Base-by-base conservation (phyloP, 805 yeast species). In the Metschnikowia cubensis region DNA sequence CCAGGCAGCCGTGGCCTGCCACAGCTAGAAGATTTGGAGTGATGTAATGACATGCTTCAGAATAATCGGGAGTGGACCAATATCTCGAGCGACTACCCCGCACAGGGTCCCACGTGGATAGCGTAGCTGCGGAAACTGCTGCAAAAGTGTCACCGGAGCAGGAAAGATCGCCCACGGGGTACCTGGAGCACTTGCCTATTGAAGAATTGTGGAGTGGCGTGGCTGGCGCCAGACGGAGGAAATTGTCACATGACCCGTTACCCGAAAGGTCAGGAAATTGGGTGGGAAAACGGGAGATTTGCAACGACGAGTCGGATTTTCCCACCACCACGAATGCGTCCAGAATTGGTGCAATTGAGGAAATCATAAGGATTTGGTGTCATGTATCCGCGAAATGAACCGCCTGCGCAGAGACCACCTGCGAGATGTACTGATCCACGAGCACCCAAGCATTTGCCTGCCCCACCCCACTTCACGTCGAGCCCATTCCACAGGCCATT, bases 141-240 rank as follows among this genome's bases (percentile, higher is more conserved):
- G 54, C 56, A 25, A 51, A 42, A 8, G 14, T 25, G 17, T 35
- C 45, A 10, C 42, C 53, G 14, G 29, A 14, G 21, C 34, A 40
- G 3, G 52, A 54, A 17, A 57, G 22, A 10, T 42, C 57, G 20
- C 49, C 36, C 35, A 57, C 55, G 7, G 59, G 53, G 35, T 35
- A 34, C 18, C 49, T 51, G n/a, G 59, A 50, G 44, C 58, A 54
- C 25, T 57, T 57, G n/a, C 60, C 60, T 13, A 57, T 25, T 35
- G 31, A 15, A 10, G 35, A 31, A 14, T 15, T 40, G 37, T 42
- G 45, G n/a, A 35, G 46, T 11, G 46, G 34, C 33, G 25, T 36
- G 15, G 31, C 39, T 35, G 41, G 46, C 3, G 22, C 22, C 13
- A 33, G 18, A n/a, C 14, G 18, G 10, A 43, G 21, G 34, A 33